Percentiles rank a stretch among this genome's conserved stretches.
These are phyloP conservation scores for Diaporthe citri DNA, from an alignment of 2,329 filamentous ascomycete genomes.

Conservation along the genomic window DNA sequence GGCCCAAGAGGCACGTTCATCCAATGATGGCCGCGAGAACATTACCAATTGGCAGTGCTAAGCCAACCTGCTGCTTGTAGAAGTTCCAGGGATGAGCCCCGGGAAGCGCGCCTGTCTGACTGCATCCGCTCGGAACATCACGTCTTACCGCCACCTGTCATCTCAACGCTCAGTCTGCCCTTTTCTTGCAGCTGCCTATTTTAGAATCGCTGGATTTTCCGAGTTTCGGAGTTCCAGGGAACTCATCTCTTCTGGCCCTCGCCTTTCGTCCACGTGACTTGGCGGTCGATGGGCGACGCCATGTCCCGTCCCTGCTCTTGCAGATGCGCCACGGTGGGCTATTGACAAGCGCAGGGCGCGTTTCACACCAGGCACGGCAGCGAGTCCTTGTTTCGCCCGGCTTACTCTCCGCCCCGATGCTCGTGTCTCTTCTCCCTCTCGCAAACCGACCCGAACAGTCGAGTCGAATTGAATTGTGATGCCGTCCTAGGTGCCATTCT, in stretches of 20 bases:
- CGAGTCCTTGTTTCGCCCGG: background rate
- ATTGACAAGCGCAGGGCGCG: conserved; percentile 37
- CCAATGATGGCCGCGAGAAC: background rate
- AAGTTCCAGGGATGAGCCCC: background rate
- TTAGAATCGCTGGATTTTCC: background rate
- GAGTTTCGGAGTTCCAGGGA: background rate
- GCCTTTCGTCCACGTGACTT: conserved; percentile 35
- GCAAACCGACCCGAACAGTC: background rate
- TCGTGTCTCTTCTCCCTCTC: background rate
- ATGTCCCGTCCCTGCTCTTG: background rate
- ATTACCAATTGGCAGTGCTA: background rate
- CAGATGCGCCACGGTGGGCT: background rate
- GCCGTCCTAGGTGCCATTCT: background rate
- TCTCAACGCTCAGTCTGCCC: conserved; percentile 3
- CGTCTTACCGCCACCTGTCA: conserved; percentile 29
- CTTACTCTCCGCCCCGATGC: background rate
- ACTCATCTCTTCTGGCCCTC: too few species aligned
- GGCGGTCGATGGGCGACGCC: conserved; percentile 36
- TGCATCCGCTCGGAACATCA: conserved; percentile 4
- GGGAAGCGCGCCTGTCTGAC: conserved; percentile 1
- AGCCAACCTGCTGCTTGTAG: background rate
- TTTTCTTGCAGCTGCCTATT: conserved; percentile 5
- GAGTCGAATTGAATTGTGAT: background rate
- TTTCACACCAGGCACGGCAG: conserved; percentile 12
- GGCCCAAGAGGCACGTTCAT: conserved; percentile 1